These are phyloP conservation scores for Calonectria henricotiae DNA, from an alignment of 2,329 filamentous ascomycete genomes.

Conservation along the genomic window DNA sequence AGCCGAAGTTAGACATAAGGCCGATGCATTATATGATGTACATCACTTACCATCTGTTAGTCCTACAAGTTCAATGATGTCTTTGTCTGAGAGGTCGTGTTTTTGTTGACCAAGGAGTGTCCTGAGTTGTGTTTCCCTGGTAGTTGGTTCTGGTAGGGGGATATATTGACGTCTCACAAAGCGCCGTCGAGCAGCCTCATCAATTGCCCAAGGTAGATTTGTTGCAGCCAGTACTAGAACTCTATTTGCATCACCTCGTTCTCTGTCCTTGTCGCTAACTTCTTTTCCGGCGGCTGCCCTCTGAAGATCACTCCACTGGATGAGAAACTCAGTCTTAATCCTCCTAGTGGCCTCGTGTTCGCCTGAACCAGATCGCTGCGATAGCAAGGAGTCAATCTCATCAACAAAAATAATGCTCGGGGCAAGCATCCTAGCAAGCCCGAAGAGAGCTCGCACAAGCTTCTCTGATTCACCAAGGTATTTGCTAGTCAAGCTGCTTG, in stretches of 20 bases:
- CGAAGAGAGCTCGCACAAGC: slow-evolving; percentile 92
- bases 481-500: slow-evolving; percentile 94
- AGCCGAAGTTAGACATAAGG: not conserved
- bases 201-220: slow-evolving; percentile 97
- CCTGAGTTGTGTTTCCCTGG: slow-evolving; percentile 83
- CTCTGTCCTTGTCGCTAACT: slow-evolving; percentile 75
- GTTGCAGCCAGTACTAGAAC: slow-evolving; percentile 96
- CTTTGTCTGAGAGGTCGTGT: slow-evolving; percentile 80
- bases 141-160: slow-evolving; percentile 88
- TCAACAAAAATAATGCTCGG: slow-evolving; percentile 99
- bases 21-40: not conserved
- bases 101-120: slow-evolving; percentile 91
- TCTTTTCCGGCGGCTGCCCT: slow-evolving; percentile 92
- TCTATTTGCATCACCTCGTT: slow-evolving; percentile 85
- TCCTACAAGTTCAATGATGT: slow-evolving; percentile 82
- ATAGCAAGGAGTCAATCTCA: slow-evolving; percentile 95
- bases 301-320: slow-evolving; percentile 96
- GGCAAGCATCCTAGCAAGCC: slow-evolving; percentile 88
- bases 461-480: slow-evolving; percentile 98
- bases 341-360: slow-evolving; percentile 94
- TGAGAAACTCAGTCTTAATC: slow-evolving; percentile 98
- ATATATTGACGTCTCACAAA: slow-evolving; percentile 98
- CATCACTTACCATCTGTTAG: slow-evolving; percentile 83
- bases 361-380: slow-evolving; percentile 84
- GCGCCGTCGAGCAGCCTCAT: slow-evolving; percentile 90